These are phyloP conservation scores for Astragalus glycyphyllos DNA, from an alignment of 306 rosid genomes.

Conservation along the genomic window DNA sequence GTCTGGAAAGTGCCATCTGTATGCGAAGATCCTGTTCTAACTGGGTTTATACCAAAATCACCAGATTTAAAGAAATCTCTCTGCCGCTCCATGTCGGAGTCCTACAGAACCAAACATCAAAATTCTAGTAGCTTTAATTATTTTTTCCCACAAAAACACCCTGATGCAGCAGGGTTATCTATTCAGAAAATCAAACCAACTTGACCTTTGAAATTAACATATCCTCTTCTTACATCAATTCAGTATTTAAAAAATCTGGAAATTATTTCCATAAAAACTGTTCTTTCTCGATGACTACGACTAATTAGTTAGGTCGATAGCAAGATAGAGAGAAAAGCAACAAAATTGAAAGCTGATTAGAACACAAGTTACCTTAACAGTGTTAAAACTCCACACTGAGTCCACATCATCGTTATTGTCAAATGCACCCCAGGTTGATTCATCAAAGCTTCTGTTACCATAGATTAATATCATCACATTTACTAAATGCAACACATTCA, in stretches of 20 bases:
- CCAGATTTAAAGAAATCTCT: constrained; percentile 69
- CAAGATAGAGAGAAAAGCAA: constrained; percentile 14
- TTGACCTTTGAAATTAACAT: constrained; percentile 33
- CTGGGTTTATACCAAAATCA: constrained; percentile 70
- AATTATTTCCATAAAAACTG: constrained; percentile 10
- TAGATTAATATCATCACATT: constrained; percentile 40
- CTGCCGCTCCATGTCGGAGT: constrained; percentile 63
- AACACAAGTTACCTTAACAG: constrained; percentile 65
- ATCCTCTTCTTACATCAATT: constrained; percentile 31
- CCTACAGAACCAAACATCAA: constrained; percentile 60
- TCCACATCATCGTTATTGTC: constrained; percentile 87
- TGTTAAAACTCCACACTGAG: constrained; percentile 86
- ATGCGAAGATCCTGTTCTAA: constrained; percentile 70
- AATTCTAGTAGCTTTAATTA: constrained; percentile 26
- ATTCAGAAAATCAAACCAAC: constrained; percentile 38
- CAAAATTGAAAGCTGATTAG: constrained; percentile 20
- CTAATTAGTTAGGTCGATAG: constrained; percentile 4
- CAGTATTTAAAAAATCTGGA: constrained; percentile 1
- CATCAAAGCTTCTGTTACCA: constrained; percentile 76
- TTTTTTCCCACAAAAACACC: background rate
- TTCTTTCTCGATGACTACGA: constrained; percentile 23
- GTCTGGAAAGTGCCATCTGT: constrained; percentile 64
- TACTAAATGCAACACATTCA: constrained; percentile 38
- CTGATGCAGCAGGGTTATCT: constrained; percentile 21
- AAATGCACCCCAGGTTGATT: constrained; percentile 87